Percentiles rank a stretch among this genome's conserved stretches.
Conservation (phyloP, 2,329 filamentous ascomycete genomes). For the Stagonosporopsis vannaccii region DNA sequence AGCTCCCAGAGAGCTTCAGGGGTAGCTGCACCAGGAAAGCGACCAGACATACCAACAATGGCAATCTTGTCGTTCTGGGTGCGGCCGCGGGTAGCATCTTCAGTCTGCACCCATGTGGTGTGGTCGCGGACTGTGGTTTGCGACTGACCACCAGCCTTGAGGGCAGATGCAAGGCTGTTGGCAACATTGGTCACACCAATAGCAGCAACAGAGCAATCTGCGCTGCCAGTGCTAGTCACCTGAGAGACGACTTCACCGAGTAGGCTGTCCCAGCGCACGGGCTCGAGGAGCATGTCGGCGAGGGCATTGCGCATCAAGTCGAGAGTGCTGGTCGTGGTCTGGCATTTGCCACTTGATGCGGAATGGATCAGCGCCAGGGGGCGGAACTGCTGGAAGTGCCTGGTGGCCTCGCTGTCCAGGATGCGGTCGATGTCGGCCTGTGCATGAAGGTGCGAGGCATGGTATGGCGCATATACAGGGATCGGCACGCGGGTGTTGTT, state of each 20-base stretch:
- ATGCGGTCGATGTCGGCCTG: conserved; percentile 61
- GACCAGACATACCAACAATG: conserved; percentile 82
- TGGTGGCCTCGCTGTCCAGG: conserved; percentile 51
- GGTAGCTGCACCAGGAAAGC: conserved; percentile 76
- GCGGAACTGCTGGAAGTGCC: conserved; percentile 52
- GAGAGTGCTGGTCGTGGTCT: conserved; percentile 54
- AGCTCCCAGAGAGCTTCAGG: conserved; percentile 78
- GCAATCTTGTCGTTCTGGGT: conserved; percentile 74
- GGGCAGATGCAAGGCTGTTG: conserved; percentile 62
- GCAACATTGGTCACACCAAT: conserved; percentile 62
- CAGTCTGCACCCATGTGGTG: conserved; percentile 50
- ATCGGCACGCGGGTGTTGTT: conserved; percentile 61
- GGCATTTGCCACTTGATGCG: conserved; percentile 55
- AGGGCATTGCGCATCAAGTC: conserved; percentile 55
- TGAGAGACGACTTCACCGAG: conserved; percentile 58
- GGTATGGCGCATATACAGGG: conserved; percentile 66
- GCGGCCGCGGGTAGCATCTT: conserved; percentile 48
- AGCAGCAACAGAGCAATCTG: conserved; percentile 55
- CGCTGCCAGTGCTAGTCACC: conserved; percentile 52
- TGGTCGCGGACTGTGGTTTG: conserved; percentile 55
- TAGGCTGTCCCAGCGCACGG: conserved; percentile 59
- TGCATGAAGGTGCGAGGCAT: conserved; percentile 63
- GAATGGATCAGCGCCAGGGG: conserved; percentile 57
- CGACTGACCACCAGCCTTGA: conserved; percentile 60
- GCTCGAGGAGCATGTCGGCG: conserved; percentile 55